A percentile compares a stretch with the other conserved stretches of the same genome.
Evolutionary conservation across 495 filamentous ascomycete species (phyloP).

Genomic region (Xylaria flabelliformis): DNA sequence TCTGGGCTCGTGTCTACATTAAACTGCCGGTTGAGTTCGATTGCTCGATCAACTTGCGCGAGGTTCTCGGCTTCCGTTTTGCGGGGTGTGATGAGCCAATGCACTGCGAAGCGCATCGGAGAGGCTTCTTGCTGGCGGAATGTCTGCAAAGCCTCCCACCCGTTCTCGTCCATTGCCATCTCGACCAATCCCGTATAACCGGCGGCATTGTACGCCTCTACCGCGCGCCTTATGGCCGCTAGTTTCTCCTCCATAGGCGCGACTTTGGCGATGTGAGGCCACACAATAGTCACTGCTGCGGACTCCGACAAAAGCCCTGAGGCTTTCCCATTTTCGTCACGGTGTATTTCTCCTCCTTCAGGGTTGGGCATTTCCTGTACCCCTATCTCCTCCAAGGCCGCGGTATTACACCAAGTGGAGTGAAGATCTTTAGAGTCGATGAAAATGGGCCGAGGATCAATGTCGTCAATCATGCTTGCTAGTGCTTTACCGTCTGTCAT

Average conservation of each 20-base stretch:
- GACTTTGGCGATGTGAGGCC: constrained; percentile 62
- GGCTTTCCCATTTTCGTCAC: constrained; percentile 57
- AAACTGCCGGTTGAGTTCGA: constrained; percentile 57
- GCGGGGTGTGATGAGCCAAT: constrained; percentile 65
- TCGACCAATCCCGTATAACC: constrained; percentile 71
- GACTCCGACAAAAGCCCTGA: constrained; percentile 66
- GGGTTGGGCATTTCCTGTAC: constrained; percentile 56
- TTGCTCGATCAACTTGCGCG: constrained; percentile 64
- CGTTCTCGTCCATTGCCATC: constrained; percentile 72
- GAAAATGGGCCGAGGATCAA: constrained; percentile 64
- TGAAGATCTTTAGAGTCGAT: constrained; percentile 69
- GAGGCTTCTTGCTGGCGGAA: constrained; percentile 47
- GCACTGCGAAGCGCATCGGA: constrained; percentile 66
- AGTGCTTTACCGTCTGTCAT: constrained; percentile 60
- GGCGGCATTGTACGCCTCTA: constrained; percentile 57
- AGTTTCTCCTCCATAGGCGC: constrained; percentile 60
- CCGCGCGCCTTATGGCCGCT: constrained; percentile 55
- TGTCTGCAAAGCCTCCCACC: constrained; percentile 62
- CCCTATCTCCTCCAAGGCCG: constrained; percentile 59
- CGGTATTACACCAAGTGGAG: constrained; percentile 66
- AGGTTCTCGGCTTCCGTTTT: constrained; percentile 51
- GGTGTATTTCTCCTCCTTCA: constrained; percentile 62
- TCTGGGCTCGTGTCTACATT: constrained; percentile 56
- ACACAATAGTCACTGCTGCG: constrained; percentile 61
- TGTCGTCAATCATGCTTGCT: constrained; percentile 61